Base-by-base conservation (phyloP, 164 flowering plant species). In the Tinospora cordifolia region DNA sequence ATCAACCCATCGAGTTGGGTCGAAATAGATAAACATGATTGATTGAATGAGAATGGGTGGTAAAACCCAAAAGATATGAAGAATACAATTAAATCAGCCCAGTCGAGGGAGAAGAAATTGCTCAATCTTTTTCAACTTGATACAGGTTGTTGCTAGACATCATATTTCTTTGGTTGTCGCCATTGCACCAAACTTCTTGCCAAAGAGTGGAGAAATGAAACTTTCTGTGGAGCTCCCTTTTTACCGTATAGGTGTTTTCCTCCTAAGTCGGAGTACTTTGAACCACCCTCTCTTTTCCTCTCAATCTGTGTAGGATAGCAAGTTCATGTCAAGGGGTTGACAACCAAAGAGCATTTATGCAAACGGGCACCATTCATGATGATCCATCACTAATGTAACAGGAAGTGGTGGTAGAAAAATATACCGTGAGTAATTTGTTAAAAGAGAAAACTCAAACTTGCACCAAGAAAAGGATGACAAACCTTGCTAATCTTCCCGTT, bases 401-500 rank as follows among this genome's bases (percentile, higher is more conserved):
- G 59, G n/a, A 51, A n/a, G 59, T 51, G 59, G 6, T 51, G 17
- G 21, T 51, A 22, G 21, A 17, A n/a, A 51, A 51, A 51, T 51
- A 51, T 51, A 22, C n/a, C n/a, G 63, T 24, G 34, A 60, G 10
- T 6, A 14, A 22, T n/a, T 19, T 22, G 63, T 24, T 14, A 25
- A 60, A 25, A 60, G 12, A 10, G 30, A 21, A 40, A n/a, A 65
- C 15, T 27, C 26, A 27, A 27, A 60, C 3, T 14, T 14, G 13
- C 13, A 24, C 22, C 58, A 51, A 51, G 17, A 51, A 0, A 51
- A 8, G 1, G 58, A 51, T 51, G 58, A 67, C 77, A 66, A 79
- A 89, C 98, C 97, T 87, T 87, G 79, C 49, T 24, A 69, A 94
- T 90, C 84, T 90, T 94, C 65, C 98, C 98, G 79, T 92, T 70